These are phyloP conservation scores for Aureobasidium sp. DNA, from an alignment of 2,329 filamentous ascomycete genomes.

Conservation along the genomic window DNA sequence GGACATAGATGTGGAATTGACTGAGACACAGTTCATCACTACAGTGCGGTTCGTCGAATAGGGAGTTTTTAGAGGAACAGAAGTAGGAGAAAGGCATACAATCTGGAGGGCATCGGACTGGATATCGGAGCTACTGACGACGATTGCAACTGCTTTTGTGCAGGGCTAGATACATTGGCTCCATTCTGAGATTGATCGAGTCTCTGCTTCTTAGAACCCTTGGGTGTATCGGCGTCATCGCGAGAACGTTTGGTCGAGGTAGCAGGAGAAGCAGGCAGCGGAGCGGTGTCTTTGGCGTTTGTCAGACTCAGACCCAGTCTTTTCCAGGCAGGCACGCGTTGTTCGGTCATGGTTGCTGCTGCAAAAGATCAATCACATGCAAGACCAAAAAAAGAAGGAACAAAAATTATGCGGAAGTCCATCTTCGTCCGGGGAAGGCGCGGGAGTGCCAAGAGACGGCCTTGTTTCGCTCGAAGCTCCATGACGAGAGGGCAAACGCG, in stretches of 20 bases:
- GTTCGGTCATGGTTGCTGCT: background rate
- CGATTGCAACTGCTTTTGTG: background rate
- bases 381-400: background rate
- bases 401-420: background rate
- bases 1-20: background rate
- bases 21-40: background rate
- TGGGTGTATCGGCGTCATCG: slow-evolving; percentile 1
- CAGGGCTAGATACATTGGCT: slow-evolving; percentile 1
- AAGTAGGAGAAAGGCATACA: background rate
- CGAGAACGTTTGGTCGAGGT: background rate
- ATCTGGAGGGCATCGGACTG: slow-evolving; percentile 1
- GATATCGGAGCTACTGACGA: slow-evolving; percentile 8
- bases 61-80: background rate
- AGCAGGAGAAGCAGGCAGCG: background rate
- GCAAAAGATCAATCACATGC: background rate
- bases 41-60: background rate
- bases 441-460: slow-evolving; percentile 7
- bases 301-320: slow-evolving; percentile 52
- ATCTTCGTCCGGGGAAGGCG: background rate
- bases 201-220: slow-evolving; percentile 5
- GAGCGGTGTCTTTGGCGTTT: slow-evolving; percentile 33
- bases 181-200: slow-evolving; percentile 1
- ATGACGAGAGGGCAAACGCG: slow-evolving; percentile 9
- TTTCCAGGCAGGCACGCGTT: slow-evolving; percentile 49
- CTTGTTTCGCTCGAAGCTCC: slow-evolving; percentile 1